Evolutionary conservation across 768 basidiomycete genomes (phyloP).

Genomic region (Chalciporus piperatus): DNA sequence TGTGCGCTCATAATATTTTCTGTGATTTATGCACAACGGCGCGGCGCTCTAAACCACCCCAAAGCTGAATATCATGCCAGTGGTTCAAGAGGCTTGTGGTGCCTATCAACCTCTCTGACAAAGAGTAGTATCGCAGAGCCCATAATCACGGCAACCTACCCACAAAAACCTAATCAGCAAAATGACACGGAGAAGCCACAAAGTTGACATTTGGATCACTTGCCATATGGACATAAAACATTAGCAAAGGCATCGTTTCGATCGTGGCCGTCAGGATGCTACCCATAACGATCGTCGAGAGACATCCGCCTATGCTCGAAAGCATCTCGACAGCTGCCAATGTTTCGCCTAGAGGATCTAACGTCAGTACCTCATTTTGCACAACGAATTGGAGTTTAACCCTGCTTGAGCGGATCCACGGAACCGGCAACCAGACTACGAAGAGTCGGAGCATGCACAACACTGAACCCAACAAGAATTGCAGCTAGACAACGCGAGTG

Average conservation of each 20-base stretch:
- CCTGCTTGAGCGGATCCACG: constrained; percentile 28
- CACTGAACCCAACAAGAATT: constrained; percentile 15
- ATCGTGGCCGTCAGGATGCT: constrained; percentile 26
- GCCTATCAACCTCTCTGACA: constrained; percentile 22
- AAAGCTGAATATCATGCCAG: background rate
- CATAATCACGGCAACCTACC: constrained; percentile 15
- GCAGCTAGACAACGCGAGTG: constrained; percentile 13
- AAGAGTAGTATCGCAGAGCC: constrained; percentile 21
- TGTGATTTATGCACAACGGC: no score
- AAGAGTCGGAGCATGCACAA: constrained; percentile 16
- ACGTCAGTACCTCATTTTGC: background rate
- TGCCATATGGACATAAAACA: constrained; percentile 27
- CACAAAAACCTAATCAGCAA: background rate
- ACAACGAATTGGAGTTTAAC: constrained; percentile 1
- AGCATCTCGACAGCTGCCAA: constrained; percentile 31
- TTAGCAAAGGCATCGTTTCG: constrained; percentile 14
- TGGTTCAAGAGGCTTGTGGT: constrained; percentile 10
- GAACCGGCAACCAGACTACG: constrained; percentile 28
- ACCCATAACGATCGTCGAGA: constrained; percentile 33
- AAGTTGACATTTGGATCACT: background rate
- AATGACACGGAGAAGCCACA: no score
- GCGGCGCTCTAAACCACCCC: no score
- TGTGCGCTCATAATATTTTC: no score
- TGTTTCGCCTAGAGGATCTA: constrained; percentile 20
- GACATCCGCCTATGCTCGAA: constrained; percentile 11